Evolutionary conservation across 129 eudicot genomes (phyloP).

Genomic region (Smallanthus sonchifolius): DNA sequence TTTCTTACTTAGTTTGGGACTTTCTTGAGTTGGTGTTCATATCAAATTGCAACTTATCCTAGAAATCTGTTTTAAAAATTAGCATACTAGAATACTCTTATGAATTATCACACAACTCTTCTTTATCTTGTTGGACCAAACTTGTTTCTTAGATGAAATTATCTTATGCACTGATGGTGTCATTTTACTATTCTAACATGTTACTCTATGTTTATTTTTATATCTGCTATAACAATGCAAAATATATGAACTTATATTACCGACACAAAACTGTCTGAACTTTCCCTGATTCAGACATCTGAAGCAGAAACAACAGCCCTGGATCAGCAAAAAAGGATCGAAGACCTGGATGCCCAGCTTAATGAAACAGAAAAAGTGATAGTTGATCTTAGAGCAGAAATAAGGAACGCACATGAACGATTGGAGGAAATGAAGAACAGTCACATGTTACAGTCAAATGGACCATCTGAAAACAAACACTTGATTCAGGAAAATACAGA

Average conservation of each 20-base stretch:
- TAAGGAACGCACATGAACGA: constrained; percentile 40
- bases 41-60: not conserved
- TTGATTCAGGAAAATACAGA: constrained; percentile 8
- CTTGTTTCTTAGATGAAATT: not conserved
- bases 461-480: constrained; percentile 10
- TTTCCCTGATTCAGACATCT: constrained; percentile 35
- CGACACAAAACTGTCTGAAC: not conserved
- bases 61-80: not conserved
- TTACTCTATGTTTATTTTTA: not conserved
- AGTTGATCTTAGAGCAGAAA: constrained; percentile 61
- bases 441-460: constrained; percentile 13
- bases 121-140: not conserved
- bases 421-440: constrained; percentile 40
- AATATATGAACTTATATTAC: constrained; percentile 9
- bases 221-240: constrained; percentile 2
- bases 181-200: not conserved
- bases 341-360: constrained; percentile 74
- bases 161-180: not conserved
- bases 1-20: not conserved
- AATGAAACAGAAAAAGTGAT: constrained; percentile 67
- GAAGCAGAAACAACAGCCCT: constrained; percentile 41
- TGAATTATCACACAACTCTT: not conserved
- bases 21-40: not conserved
- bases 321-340: constrained; percentile 43
- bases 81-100: not conserved